Percentiles rank a stretch among this genome's conserved stretches.
These are phyloP conservation scores for Globisporangium yorkense DNA, from an alignment of 352 stramenopile species.

Conservation along the genomic window DNA sequence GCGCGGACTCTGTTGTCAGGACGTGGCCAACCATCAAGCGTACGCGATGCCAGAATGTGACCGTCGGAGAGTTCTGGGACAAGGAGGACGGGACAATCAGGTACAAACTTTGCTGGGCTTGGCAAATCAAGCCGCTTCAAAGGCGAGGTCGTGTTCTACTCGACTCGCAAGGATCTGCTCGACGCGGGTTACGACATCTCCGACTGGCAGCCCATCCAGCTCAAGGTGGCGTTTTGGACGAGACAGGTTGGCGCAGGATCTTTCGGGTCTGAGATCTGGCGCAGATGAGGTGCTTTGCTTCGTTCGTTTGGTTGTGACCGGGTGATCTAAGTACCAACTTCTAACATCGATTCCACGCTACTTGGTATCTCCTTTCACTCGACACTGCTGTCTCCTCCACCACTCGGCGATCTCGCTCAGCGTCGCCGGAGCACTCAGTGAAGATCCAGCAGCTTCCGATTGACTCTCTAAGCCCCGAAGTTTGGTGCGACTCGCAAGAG, in stretches of 20 bases:
- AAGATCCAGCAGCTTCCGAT: conserved; percentile 3
- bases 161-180: not conserved
- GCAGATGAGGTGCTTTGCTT: too few species aligned
- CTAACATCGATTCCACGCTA: not conserved
- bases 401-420: conserved; percentile 44
- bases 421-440: conserved; percentile 11
- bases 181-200: not conserved
- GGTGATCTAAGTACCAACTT: not conserved
- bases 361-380: not conserved
- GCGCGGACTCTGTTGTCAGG: too few species aligned
- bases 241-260: too few species aligned
- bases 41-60: too few species aligned
- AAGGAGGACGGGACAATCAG: too few species aligned
- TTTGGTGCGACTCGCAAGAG: not conserved
- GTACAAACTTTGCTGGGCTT: too few species aligned
- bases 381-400: conserved; percentile 27
- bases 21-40: too few species aligned
- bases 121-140: too few species aligned
- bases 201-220: not conserved
- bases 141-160: not conserved
- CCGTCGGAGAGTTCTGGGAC: too few species aligned
- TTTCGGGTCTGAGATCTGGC: not conserved
- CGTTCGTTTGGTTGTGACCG: not conserved
- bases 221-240: not conserved
- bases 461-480: conserved; percentile 2